Evolutionary conservation across 2,329 filamentous ascomycete genomes (phyloP).

Genomic region (Lecanicillium sp.): DNA sequence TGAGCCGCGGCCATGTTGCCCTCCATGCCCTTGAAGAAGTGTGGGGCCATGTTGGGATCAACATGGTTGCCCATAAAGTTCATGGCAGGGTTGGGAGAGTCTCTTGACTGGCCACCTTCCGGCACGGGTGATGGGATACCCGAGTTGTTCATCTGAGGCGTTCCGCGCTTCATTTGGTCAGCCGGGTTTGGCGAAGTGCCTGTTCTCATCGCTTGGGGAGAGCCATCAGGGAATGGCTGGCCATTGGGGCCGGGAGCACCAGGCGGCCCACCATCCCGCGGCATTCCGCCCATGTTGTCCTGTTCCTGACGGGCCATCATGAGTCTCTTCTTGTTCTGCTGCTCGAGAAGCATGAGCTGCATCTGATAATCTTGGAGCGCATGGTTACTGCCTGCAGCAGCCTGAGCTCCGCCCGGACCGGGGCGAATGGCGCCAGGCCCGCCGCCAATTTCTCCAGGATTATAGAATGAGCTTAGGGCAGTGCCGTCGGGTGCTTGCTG

Average conservation of each 20-base stretch:
- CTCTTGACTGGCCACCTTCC: conserved; percentile 57
- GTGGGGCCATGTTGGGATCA: conserved; percentile 51
- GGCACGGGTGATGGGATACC: conserved; percentile 64
- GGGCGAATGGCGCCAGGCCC: conserved; percentile 51
- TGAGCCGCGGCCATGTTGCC: conserved; percentile 41
- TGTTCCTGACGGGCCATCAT: conserved; percentile 79
- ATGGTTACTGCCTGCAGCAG: conserved; percentile 56
- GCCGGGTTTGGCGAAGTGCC: conserved; percentile 69
- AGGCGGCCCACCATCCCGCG: conserved; percentile 39
- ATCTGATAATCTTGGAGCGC: conserved; percentile 83
- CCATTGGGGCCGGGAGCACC: conserved; percentile 44
- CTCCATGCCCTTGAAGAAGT: conserved; percentile 52
- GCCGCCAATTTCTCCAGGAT: conserved; percentile 49
- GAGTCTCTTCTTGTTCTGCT: conserved; percentile 79
- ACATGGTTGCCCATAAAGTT: conserved; percentile 56
- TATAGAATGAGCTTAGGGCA: conserved; percentile 52
- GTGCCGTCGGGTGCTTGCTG: conserved; percentile 59
- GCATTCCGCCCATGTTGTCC: conserved; percentile 47
- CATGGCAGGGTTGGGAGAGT: conserved; percentile 54
- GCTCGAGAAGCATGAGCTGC: conserved; percentile 79
- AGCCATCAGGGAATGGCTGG: conserved; percentile 59
- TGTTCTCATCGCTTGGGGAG: conserved; percentile 57
- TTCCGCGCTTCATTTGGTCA: conserved; percentile 72
- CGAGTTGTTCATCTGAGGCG: conserved; percentile 62
- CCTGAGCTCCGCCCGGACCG: conserved; percentile 37